Evolutionary conservation across 1,139 yeast species (phyloP).

Genomic region (Yamadazyma conglobata): DNA sequence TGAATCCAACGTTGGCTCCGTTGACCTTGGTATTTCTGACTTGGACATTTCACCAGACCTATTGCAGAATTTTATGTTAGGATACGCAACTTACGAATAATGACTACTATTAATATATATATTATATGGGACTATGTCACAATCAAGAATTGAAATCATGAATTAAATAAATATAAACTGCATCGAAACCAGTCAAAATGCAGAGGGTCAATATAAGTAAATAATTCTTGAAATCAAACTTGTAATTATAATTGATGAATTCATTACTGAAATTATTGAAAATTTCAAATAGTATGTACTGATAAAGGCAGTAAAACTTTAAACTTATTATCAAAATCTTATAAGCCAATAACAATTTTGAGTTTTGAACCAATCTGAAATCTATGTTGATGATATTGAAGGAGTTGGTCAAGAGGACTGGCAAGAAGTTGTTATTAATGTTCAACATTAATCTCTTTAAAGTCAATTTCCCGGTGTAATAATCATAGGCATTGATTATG

Average conservation of each 20-base stretch:
- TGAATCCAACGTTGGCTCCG: not conserved
- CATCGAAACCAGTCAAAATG: slow-evolving; percentile 8
- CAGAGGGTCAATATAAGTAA: slow-evolving; percentile 5
- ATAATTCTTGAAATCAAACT: slow-evolving; percentile 4
- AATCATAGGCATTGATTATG: slow-evolving; percentile 5
- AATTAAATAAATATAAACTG: not conserved
- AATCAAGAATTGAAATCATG: too few species aligned
- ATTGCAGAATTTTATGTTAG: not conserved
- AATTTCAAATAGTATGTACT: slow-evolving; percentile 15
- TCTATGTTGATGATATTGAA: slow-evolving; percentile 19
- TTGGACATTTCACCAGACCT: slow-evolving; percentile 1
- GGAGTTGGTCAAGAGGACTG: slow-evolving; percentile 27
- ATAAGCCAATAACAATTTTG: slow-evolving; percentile 10
- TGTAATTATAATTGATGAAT: slow-evolving; percentile 2
- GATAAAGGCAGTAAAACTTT: slow-evolving; percentile 27
- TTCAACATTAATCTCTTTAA: slow-evolving; percentile 6
- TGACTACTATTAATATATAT: too few species aligned
- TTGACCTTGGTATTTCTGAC: not conserved
- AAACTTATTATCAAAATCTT: slow-evolving; percentile 17
- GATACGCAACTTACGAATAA: too few species aligned
- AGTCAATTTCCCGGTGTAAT: not conserved
- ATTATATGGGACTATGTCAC: too few species aligned
- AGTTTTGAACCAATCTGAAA: slow-evolving; percentile 14
- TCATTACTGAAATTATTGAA: slow-evolving; percentile 10
- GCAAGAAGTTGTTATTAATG: slow-evolving; percentile 26